Conservation (phyloP, 306 rosid genomes). For the Quercus engelmannii region DNA sequence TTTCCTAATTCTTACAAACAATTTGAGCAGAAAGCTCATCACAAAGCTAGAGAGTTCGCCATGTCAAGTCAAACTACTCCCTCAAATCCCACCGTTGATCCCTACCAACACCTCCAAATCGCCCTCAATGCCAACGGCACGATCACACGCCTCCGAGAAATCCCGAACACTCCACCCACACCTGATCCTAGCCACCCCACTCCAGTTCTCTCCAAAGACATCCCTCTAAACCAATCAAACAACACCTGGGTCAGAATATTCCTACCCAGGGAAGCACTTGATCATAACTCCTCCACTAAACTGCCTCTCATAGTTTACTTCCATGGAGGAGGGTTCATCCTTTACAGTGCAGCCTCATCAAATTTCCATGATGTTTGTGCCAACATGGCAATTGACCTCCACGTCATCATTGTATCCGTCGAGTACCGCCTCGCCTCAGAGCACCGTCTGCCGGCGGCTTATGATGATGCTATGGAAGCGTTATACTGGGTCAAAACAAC, state of each 20-base stretch:
- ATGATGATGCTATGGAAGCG: conserved; percentile 47
- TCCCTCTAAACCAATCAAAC: conserved; percentile 34
- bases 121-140: conserved; percentile 35
- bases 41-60: background rate
- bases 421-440: conserved; percentile 54
- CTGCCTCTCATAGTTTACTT: conserved; percentile 41
- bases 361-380: conserved; percentile 28
- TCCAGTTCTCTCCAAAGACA: conserved; percentile 41
- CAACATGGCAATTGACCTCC: conserved; percentile 4
- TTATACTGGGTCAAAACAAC: conserved; percentile 27
- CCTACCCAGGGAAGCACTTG: conserved; percentile 33
- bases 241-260: conserved; percentile 35
- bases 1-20: no score
- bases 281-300: conserved; percentile 1
- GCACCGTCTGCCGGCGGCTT: conserved; percentile 49
- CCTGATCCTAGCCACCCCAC: conserved; percentile 26
- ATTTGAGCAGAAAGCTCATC: background rate
- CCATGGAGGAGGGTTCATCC: conserved; percentile 49
- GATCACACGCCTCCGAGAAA: conserved; percentile 21
- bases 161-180: conserved; percentile 30
- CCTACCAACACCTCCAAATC: conserved; percentile 34
- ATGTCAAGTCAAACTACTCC: background rate
- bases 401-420: conserved; percentile 34
- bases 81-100: conserved; percentile 14
- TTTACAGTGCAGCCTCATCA: conserved; percentile 21